Evolutionary conservation across 176 grass and related monocot genomes (phyloP), one percentile per base, ranked within the genome.

Genomic region (Leersia perrieri): DNA sequence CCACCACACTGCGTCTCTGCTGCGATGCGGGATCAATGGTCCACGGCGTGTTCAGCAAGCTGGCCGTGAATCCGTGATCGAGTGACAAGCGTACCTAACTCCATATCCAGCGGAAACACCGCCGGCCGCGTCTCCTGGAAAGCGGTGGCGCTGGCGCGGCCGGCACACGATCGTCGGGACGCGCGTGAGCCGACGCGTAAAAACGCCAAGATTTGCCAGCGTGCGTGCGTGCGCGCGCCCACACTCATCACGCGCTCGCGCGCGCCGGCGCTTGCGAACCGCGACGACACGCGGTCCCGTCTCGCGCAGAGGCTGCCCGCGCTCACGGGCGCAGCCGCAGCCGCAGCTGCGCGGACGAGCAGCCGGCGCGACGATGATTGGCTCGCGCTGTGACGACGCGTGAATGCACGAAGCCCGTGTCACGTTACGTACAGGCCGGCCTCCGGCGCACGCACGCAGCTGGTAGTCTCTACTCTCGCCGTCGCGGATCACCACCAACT

Each of bases 1-100:
- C 60, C 40, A 67, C 74, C 15, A 22, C 49, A 0, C 23, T 23
- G 4, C 13, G 44, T n/a, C 26, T 20, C 28, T 30, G 14, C 14
- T 4, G 33, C 36, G 45, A 66, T 20, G 34, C 11, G 7, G 27
- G 73, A 45, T 23, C 23, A 65, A 65, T 73, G 80, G 68, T 79
- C 86, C 80, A 68, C 47, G 35, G 2, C 72, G 72, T 22, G 1
- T 26, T 45, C 34, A 30, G 63, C 29, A 5, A 9, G 33, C 40
- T 34, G 29, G 49, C 11, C 86, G n/a, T n/a, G n/a, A n/a, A n/a
- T n/a, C n/a, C 80, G 80, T 88, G 86, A 79, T 31, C 22, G 25
- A 7, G 40, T 62, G 71, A 3, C 76, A 86, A 33, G 45, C 1
- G 3, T 51, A 51, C 45, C 16, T 51, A 51, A 51, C 45, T 16